Conservation (phyloP, 2,329 filamentous ascomycete genomes). For the Exophiala sp. region DNA sequence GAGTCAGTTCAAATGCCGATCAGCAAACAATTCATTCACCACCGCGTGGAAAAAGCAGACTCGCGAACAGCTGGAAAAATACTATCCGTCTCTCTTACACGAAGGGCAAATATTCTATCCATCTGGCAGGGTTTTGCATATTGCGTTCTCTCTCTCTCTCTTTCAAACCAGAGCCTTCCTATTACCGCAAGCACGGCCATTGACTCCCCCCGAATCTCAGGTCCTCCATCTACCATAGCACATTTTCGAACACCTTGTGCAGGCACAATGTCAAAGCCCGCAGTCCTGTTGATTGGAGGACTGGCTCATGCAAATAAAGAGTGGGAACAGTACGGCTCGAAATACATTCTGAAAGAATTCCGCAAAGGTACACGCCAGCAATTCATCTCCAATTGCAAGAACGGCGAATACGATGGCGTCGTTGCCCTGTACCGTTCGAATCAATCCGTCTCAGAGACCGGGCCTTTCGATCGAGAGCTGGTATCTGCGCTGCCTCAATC, state of each 20-base stretch:
- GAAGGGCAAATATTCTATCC: neutral
- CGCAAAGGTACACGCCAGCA: slow-evolving; percentile 48
- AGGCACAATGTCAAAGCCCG: slow-evolving; percentile 26
- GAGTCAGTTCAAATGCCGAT: slow-evolving; percentile 19
- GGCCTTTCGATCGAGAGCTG: slow-evolving; percentile 46
- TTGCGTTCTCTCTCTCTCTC: too few relatives aligned
- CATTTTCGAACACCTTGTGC: neutral
- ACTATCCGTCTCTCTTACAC: neutral
- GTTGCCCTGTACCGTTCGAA: slow-evolving; percentile 56
- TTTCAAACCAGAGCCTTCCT: too few relatives aligned
- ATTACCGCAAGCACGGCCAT: neutral
- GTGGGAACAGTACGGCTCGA: slow-evolving; percentile 39
- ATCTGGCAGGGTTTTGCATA: too few relatives aligned
- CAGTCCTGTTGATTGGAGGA: slow-evolving; percentile 42
- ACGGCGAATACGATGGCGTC: slow-evolving; percentile 51
- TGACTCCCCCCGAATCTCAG: neutral
- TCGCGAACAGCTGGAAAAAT: slow-evolving; percentile 1
- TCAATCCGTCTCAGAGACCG: slow-evolving; percentile 46
- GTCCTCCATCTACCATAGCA: neutral
- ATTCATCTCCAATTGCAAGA: slow-evolving; percentile 51
- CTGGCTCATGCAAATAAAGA: slow-evolving; percentile 41
- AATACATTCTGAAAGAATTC: slow-evolving; percentile 47
- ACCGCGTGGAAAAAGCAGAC: too few relatives aligned
- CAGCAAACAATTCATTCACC: too few relatives aligned
- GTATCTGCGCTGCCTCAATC: slow-evolving; percentile 42